Conservation (phyloP, 2,329 filamentous ascomycete species). For the Colletotrichum paranaense region DNA sequence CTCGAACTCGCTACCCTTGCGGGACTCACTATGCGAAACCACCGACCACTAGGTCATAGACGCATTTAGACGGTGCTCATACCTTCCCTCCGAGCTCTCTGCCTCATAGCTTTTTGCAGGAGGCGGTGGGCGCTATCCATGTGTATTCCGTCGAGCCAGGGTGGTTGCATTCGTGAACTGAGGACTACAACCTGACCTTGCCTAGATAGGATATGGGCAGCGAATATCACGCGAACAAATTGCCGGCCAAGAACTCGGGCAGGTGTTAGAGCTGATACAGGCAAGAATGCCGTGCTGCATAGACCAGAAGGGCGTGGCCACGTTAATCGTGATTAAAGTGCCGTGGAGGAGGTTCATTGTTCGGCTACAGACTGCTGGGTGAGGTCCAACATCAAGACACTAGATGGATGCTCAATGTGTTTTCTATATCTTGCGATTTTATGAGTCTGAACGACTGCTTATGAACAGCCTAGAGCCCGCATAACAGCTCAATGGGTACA, state of each 20-base stretch:
- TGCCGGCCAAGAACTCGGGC: no score
- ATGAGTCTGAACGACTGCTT: not conserved
- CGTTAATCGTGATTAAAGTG: no score
- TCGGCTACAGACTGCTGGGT: not conserved
- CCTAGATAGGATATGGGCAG: not conserved
- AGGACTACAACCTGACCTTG: not conserved
- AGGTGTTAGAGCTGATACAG: no score
- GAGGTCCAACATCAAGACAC: not conserved
- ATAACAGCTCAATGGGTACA: conserved; percentile 43
- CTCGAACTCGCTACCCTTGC: not conserved
- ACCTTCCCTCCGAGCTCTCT: not conserved
- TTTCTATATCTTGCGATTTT: not conserved
- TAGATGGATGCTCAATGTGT: not conserved
- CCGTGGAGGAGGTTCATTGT: no score
- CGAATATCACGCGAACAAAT: not conserved
- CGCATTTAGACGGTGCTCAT: not conserved
- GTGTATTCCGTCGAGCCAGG: not conserved
- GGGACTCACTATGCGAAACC: not conserved
- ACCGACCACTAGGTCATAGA: not conserved
- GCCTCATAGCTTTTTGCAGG: not conserved
- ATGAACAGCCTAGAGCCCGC: no score
- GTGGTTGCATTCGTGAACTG: not conserved
- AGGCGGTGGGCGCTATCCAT: not conserved
- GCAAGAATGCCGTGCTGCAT: no score
- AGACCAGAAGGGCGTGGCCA: no score